A percentile compares a stretch with the other conserved stretches of the same genome.
Evolutionary conservation across 441 rosid genomes (phyloP).

Genomic region (Syzygium malaccense): DNA sequence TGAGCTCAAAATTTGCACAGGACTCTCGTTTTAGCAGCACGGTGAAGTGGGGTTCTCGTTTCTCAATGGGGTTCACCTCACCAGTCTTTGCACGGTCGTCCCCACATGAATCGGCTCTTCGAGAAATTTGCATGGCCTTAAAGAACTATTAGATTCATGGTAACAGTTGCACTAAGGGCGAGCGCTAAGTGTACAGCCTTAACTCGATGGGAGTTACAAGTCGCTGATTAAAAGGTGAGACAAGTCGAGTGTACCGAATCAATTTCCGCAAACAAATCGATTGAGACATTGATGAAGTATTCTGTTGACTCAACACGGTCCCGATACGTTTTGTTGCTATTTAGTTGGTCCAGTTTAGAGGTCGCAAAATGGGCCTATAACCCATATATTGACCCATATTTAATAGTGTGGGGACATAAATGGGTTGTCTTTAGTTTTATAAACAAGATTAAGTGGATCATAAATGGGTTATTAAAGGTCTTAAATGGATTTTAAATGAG

Average conservation of each 20-base stretch:
- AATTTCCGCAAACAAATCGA: neutral
- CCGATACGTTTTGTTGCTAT: neutral
- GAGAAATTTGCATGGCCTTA: neutral
- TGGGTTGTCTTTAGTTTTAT: too few species aligned
- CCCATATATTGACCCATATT: too few species aligned
- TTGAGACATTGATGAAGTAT: neutral
- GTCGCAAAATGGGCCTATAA: neutral
- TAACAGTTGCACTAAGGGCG: neutral
- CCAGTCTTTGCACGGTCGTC: neutral
- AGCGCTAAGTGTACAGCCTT: too few species aligned
- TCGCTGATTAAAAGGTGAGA: neutral
- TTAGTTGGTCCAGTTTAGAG: neutral
- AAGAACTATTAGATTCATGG: too few species aligned
- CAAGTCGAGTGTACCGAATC: rapidly evolving
- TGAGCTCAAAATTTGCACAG: neutral
- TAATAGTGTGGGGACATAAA: too few species aligned
- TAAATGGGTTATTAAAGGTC: too few species aligned
- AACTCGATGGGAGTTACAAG: neutral
- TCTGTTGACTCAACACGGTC: neutral
- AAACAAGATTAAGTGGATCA: too few species aligned
- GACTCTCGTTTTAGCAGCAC: neutral
- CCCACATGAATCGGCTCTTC: neutral
- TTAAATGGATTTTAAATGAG: too few species aligned
- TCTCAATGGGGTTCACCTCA: neutral
- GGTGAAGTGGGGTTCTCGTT: neutral